These are phyloP conservation scores for Rhodomyrtus psidioides DNA, from an alignment of 441 rosid species.

Conservation along the genomic window DNA sequence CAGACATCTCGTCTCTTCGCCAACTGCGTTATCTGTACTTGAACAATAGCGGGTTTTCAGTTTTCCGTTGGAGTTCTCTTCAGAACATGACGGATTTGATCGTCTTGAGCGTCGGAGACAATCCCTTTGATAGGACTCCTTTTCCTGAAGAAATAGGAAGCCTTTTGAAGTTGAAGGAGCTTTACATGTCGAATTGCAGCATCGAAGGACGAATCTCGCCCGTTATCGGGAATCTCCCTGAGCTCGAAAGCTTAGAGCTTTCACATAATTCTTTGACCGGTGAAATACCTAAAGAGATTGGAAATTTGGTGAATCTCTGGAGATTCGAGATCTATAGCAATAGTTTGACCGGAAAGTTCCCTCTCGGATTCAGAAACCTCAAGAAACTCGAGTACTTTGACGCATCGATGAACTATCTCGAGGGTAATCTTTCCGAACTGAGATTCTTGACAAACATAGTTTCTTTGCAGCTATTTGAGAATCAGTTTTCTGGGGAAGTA, in stretches of 20 bases:
- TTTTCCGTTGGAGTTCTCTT: slow-evolving; percentile 5
- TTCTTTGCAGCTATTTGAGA: slow-evolving; percentile 1
- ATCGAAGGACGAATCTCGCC: slow-evolving; percentile 2
- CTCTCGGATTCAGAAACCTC: slow-evolving; percentile 4
- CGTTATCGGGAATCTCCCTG: background rate
- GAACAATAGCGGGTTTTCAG: slow-evolving; percentile 4
- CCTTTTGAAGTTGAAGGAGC: slow-evolving; percentile 1
- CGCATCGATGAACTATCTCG: background rate
- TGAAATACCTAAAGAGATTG: slow-evolving; percentile 1
- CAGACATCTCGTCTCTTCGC: background rate
- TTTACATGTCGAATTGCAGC: slow-evolving; percentile 10
- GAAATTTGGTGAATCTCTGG: slow-evolving; percentile 6
- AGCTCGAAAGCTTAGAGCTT: slow-evolving; percentile 2
- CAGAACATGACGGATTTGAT: background rate
- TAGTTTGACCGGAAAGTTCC: slow-evolving; percentile 2
- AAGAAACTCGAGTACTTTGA: background rate
- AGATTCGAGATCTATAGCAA: slow-evolving; percentile 1
- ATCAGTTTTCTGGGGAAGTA: background rate
- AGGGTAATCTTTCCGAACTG: slow-evolving; percentile 4
- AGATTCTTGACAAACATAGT: background rate
- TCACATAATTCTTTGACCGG: background rate
- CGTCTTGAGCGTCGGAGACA: slow-evolving; percentile 3
- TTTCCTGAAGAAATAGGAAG: slow-evolving; percentile 1
- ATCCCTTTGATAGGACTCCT: background rate
- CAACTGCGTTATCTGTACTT: slow-evolving; percentile 2